Evolutionary conservation across 768 basidiomycete species (phyloP), one percentile per base, ranked within the genome.

Genomic region (Boletus speciosus): DNA sequence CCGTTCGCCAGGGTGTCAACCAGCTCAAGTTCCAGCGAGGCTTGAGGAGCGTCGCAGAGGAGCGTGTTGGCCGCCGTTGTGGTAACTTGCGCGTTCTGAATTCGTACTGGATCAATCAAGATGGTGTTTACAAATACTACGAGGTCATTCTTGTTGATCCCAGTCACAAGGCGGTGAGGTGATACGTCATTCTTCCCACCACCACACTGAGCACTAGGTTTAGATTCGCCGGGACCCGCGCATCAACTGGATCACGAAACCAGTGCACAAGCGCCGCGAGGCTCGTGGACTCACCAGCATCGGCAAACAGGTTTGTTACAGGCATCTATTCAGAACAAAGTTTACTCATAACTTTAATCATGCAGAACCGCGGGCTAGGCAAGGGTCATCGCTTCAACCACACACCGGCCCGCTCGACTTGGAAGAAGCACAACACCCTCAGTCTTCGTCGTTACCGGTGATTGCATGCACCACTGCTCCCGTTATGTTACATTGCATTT

Each of bases 21-120:
- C 95, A 99, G 72, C 83, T 99, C 78, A 99, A 99, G 76, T 92
- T 82, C 81, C 96, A 98, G 78, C 87, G 96, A 58, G 84, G 93
- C 58, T 79, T 98, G 68, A 86, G 90, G 73, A 88, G 89, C 66
- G 89, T 88, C 54, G 97, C 97, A 47, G 97, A 99, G 79, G 97
- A 98, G 81, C 90, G 97, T 70, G 96, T 98, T 61, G 97, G 96
- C 58, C 85, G 83, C 69, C 84, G 95, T 63, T 99, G 97, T 70
- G 94, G 93, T 50, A 98, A 98, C 74, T 75, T 99, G 68, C 86
- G 97, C 52, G 97, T 99, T 61, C 72, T 97, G 66, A 97, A 96
- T 78, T 98, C 96, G 44, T 98, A 98, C 83, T 99, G 97, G 97
- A 78, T 99, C 69, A 98, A 98, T 77, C 93, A 96, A 77, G 94